Evolutionary conservation across 129 eudicot genomes (phyloP).

Genomic region (Centella asiatica): DNA sequence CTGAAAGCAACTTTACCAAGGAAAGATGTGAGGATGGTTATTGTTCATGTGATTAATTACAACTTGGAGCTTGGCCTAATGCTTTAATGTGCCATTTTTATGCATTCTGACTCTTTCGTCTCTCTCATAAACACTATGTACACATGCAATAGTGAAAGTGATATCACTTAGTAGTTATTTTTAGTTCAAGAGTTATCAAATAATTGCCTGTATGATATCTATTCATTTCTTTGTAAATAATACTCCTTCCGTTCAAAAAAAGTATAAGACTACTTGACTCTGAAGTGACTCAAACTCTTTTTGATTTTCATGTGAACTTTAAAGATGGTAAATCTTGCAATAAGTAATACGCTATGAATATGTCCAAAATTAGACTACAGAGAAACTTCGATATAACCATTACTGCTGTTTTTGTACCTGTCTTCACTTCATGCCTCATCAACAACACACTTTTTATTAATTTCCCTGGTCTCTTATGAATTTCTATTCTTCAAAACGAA

Average conservation of each 20-base stretch:
- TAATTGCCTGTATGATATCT: too few species aligned
- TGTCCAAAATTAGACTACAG: too few species aligned
- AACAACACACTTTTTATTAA: neutral
- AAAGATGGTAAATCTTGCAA: too few species aligned
- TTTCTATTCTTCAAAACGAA: neutral
- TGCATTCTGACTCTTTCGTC: too few species aligned
- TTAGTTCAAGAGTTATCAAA: too few species aligned
- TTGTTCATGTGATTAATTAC: conserved; percentile 12
- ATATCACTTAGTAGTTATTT: too few species aligned
- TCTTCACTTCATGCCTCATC: neutral
- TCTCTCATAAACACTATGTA: neutral
- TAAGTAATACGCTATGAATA: too few species aligned
- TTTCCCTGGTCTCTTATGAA: neutral
- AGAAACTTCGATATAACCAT: neutral
- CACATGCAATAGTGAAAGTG: neutral
- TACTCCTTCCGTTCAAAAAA: too few species aligned
- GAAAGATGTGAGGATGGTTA: conserved; percentile 43
- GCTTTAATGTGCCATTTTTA: neutral
- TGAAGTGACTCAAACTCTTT: too few species aligned
- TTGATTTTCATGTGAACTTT: too few species aligned
- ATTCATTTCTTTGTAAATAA: too few species aligned
- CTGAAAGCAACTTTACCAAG: conserved; percentile 44
- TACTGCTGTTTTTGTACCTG: neutral
- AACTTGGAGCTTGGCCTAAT: neutral
- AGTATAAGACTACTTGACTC: too few species aligned